These are phyloP conservation scores for Zanthoxylum bungeanum DNA, from an alignment of 345 rosid species.

Conservation along the genomic window DNA sequence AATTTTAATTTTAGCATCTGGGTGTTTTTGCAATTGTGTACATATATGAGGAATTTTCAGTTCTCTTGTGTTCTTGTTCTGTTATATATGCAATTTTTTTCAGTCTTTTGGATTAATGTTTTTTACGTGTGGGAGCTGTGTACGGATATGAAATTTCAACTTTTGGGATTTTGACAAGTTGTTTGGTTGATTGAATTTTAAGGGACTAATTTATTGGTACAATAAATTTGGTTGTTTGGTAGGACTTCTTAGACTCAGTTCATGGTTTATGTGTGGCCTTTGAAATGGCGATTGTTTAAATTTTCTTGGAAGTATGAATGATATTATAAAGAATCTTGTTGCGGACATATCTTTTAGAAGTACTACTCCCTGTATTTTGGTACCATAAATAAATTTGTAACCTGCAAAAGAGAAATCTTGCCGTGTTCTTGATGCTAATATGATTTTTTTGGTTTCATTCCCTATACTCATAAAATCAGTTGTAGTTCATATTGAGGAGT, in stretches of 20 bases:
- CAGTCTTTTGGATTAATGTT: neutral
- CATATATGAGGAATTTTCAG: neutral
- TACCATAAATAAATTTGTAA: neutral
- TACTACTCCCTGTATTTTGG: no score
- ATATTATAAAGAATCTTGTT: neutral
- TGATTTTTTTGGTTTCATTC: neutral
- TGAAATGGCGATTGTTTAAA: neutral
- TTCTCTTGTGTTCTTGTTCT: neutral
- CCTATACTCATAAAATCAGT: neutral
- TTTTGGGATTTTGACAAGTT: neutral
- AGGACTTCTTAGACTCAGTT: neutral
- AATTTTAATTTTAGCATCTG: neutral
- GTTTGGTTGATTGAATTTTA: conserved; percentile 5
- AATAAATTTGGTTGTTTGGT: neutral
- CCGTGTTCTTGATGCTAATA: neutral
- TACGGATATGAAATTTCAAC: no score
- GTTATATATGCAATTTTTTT: neutral
- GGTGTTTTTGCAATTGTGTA: neutral
- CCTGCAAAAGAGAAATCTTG: neutral
- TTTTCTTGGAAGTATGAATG: neutral
- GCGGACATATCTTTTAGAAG: neutral
- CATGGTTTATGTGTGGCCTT: neutral
- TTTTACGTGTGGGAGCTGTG: no score
- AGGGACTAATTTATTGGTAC: neutral
- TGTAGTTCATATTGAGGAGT: neutral